Evolutionary conservation across 345 rosid genomes (phyloP), one percentile per base, ranked within the genome.

Genomic region (Citrus unshiu): DNA sequence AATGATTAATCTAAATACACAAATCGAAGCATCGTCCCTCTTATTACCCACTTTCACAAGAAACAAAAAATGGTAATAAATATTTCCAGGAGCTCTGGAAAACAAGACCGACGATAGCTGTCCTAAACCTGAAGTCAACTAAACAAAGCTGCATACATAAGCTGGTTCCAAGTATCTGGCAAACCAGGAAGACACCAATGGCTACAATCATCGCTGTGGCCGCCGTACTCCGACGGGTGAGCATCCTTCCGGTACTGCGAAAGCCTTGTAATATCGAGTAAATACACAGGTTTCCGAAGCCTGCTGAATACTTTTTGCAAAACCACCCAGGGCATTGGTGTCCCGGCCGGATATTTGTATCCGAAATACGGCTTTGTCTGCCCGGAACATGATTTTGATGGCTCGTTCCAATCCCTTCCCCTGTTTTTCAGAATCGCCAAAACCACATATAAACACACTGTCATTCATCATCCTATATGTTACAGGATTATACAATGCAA

Each of bases 181-280:
- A 96, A 81, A 9, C 99, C 99, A 54, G 98, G 98, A 46, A 96
- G 87, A 80, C 99, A 96, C 99, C 98, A 93, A 78, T 95, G 98
- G 92, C 92, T 89, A 66, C 98, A 95, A 24, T 95, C 98, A 1
- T 72, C 76, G 18, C 83, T 67, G 22, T 75, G 83, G 18, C 88
- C 89, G 29, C 92, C 76, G 73, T 89, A 93, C 1, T 74, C 78
- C 0, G 91, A 83, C 1, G 99, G 99, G 71, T 96, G 99, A 1
- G 91, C 99, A 21, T 93, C 97, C 79, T 86, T 93, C 35, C 95
- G 76, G 46, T 83, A 88, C 72, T 90, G 87, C 3, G 96, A 92
- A 7, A 91, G 93, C 4, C 54, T 21, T 0, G 99, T 94, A 27
- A 96, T 76, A 77, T 96, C 98, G 0, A 96, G 89, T 37, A 90